Evolutionary conservation across 768 basidiomycete species (phyloP), one percentile per base, ranked within the genome.

Genomic region (Amanita pallidorosea): DNA sequence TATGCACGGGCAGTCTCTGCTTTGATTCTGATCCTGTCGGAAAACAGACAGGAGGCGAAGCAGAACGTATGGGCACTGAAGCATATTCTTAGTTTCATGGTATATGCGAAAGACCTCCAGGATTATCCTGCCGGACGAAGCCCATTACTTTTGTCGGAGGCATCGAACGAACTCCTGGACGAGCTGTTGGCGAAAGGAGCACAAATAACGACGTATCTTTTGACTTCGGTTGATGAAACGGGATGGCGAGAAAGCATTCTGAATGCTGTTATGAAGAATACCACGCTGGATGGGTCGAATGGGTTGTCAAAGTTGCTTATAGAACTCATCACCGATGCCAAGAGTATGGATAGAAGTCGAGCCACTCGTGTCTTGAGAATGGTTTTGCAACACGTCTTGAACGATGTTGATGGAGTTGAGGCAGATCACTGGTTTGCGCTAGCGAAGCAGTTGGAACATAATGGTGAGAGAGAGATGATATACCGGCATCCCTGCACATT

Each of bases 351-450:
- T 57, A 69, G 65, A 31, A 61, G 76, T 3, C 65, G 79, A 20
- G 80, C 85, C 49, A 61, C 79, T 7, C 71, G 86, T 2, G 69
- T 86, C 9, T 63, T 96, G 23, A 68, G 76, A 42, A 65, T 68
- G 18, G 69, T 92, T 5, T 58, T 96, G 34, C 74, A 76, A 53
- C 72, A 81, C 60, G 56, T 79, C 53, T 63, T 87, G 43, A 70
- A 75, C 45, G 81, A 80, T 37, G 71, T 82, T 0, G 76, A 76
- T 2, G 73, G 68, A 41, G 68, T 66, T 0, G 90, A 94, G 56
- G 81, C 79, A 0, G 91, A 92, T 53, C 61, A 73, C 37, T 95
- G 95, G 91, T 63, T 96, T 42, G 60, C 67, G 2, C 67, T 86
- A n/a, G 85, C 79, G 2, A 75, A 83, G 61, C 78, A 66, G 55